These are phyloP conservation scores for Silene latifolia DNA, from an alignment of 148 eudicot species.

Conservation along the genomic window DNA sequence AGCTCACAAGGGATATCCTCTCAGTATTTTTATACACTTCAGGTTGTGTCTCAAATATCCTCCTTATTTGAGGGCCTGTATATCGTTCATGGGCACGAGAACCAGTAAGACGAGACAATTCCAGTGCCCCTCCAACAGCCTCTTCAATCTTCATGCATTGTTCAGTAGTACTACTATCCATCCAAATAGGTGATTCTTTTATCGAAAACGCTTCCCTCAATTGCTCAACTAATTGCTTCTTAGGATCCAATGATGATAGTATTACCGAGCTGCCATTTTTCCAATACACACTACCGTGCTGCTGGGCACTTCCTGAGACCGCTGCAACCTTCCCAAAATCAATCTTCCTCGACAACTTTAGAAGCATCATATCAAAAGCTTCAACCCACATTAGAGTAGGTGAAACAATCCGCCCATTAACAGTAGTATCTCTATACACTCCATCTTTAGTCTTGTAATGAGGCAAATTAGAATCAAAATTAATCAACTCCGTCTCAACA, in stretches of 20 bases:
- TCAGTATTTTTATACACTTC: slow-evolving; percentile 65
- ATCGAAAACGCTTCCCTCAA: slow-evolving; percentile 59
- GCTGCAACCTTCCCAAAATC: slow-evolving; percentile 68
- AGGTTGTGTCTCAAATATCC: slow-evolving; percentile 62
- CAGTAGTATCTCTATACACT: slow-evolving; percentile 58
- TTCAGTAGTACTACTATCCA: slow-evolving; percentile 90
- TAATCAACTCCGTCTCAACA: slow-evolving; percentile 50
- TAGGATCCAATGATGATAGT: slow-evolving; percentile 59
- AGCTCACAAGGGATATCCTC: slow-evolving; percentile 91
- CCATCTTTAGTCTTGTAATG: slow-evolving; percentile 91
- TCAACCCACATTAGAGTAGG: slow-evolving; percentile 94
- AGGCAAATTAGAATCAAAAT: slow-evolving; percentile 73
- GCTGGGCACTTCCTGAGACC: slow-evolving; percentile 89
- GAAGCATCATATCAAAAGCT: slow-evolving; percentile 70
- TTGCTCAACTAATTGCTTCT: slow-evolving; percentile 55
- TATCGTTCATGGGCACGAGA: slow-evolving; percentile 81
- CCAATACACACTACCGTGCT: slow-evolving; percentile 97
- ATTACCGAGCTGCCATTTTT: slow-evolving; percentile 51
- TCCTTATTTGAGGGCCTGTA: slow-evolving; percentile 80
- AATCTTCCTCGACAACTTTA: slow-evolving; percentile 48
- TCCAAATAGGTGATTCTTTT: slow-evolving; percentile 86
- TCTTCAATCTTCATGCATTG: slow-evolving; percentile 86
- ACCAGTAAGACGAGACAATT: slow-evolving; percentile 69
- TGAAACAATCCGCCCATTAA: slow-evolving; percentile 77
- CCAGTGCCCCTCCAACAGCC: slow-evolving; percentile 81